phyloP scores from a whole-genome alignment of 2,329 filamentous ascomycete genomes.

The Pezicula radicicola region DNA sequence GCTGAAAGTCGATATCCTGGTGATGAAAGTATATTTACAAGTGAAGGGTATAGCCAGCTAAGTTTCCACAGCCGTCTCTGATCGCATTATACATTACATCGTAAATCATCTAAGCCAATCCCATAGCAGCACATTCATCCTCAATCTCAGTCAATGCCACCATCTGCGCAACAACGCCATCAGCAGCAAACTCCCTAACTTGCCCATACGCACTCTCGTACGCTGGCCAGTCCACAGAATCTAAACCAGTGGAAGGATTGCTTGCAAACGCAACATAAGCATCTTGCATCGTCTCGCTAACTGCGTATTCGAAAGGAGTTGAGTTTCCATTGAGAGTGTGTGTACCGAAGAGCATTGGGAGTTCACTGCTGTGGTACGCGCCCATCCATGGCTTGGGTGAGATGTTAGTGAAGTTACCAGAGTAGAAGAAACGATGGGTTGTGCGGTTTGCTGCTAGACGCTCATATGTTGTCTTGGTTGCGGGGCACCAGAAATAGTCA shows the following conservation, averaged over 20 bases:
- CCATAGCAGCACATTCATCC: not conserved
- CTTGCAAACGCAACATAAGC: slow-evolving; percentile 6
- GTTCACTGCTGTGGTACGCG: slow-evolving; percentile 3
- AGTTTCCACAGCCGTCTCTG: too few species aligned
- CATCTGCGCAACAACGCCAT: not conserved
- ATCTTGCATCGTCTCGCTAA: slow-evolving; percentile 24
- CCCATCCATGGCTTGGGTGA: slow-evolving; percentile 2
- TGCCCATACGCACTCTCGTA: not conserved
- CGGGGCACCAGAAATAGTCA: not conserved
- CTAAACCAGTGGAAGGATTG: not conserved
- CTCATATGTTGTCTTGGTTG: not conserved
- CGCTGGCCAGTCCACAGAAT: not conserved
- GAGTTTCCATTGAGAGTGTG: slow-evolving; percentile 25
- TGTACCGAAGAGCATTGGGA: slow-evolving; percentile 27
- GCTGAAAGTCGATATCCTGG: too few species aligned
- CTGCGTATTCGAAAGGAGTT: slow-evolving; percentile 25
- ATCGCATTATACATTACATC: too few species aligned
- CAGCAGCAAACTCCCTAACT: not conserved
- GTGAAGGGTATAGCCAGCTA: too few species aligned
- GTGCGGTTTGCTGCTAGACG: not conserved
- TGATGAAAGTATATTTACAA: too few species aligned
- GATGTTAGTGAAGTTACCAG: slow-evolving; percentile 9
- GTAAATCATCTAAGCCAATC: not conserved
- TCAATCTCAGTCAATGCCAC: not conserved
- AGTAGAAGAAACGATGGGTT: slow-evolving; percentile 2